Percentiles rank a stretch among this genome's conserved stretches.
Evolutionary conservation across 345 rosid species (phyloP).

Genomic region (Citropsis articulata): DNA sequence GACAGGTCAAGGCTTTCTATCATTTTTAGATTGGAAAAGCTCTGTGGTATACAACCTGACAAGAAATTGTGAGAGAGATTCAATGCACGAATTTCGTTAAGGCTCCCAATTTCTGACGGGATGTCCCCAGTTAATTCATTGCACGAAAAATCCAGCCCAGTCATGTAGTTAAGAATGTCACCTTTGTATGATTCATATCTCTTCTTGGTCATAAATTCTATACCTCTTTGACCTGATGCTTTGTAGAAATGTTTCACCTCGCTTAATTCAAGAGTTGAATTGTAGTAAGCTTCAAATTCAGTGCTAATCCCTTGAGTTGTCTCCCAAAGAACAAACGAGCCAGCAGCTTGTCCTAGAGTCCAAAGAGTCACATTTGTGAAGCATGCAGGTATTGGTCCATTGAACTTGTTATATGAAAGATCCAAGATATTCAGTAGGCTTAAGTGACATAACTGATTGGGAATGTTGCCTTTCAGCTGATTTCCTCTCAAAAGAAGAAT

Average conservation of each 20-base stretch:
- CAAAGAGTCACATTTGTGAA: background rate
- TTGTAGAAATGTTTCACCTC: no score
- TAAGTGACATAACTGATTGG: background rate
- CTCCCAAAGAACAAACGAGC: background rate
- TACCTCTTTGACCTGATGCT: background rate
- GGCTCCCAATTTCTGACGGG: slow-evolving; percentile 19
- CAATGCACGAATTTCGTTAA: slow-evolving; percentile 14
- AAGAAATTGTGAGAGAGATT: slow-evolving; percentile 19
- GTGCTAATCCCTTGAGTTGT: no score
- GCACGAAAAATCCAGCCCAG: slow-evolving; percentile 25
- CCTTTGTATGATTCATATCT: slow-evolving; percentile 24
- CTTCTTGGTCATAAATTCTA: slow-evolving; percentile 17
- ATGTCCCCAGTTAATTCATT: slow-evolving; percentile 22
- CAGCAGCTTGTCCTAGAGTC: background rate
- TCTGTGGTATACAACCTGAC: slow-evolving; percentile 13
- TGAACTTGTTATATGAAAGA: background rate
- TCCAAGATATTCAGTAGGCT: background rate
- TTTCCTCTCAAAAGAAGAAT: background rate
- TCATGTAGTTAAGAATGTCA: background rate
- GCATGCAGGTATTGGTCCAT: slow-evolving; percentile 10
- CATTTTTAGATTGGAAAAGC: slow-evolving; percentile 14
- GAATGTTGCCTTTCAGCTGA: background rate
- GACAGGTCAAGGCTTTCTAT: slow-evolving; percentile 1
- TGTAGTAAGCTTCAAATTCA: background rate
- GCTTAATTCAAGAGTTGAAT: background rate